Base-by-base conservation (phyloP, 306 rosid species). In the Corylus avellana region DNA sequence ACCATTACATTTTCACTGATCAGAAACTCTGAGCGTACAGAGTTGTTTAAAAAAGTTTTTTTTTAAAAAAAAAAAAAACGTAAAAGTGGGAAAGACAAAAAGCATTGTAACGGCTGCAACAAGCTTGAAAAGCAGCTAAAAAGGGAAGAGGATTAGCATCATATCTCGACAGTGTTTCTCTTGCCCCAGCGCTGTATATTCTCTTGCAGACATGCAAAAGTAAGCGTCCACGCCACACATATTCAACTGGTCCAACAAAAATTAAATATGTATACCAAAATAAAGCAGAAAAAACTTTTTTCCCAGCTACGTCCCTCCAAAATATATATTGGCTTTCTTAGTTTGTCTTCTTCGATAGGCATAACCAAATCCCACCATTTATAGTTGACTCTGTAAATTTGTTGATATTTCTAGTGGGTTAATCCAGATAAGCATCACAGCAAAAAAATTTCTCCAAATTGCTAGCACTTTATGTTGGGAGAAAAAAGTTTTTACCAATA, bases 151-250 rank as follows among this genome's bases (percentile, higher is more conserved):
- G 61, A 82, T 64, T 64, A 74, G 74, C 69, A 84, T 87, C 78
- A 81, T 79, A 84, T 84, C 84, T 84, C 48, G 84, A 63, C 88
- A 79, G 81, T 58, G 78, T 78, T 81, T 84, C 74, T 84, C 81
- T 76, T 70, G 75, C 57, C 75, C 80, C 76, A 76, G 87, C 37
- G 64, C 87, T 82, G 85, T 80, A 77, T 78, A 85, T 82, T 87
- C 87, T 82, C 85, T 85, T 87, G 81, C 79, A 68, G 71, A 81
- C 86, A 79, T 84, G 82, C 85, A 82, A 44, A 78, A 72, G 73
- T 70, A 74, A 25, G 16, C 53, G 75, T 54, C 70, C 54, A 55
- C 81, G 49, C 39, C 47, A 29, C 27, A 77, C 75, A 58, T 25
- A 81, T 54, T 78, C 42, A 71, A 74, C 59, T 58, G 57, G 32